Base-by-base conservation (phyloP, 768 basidiomycete genomes). In the Kwoniella heveanensis region DNA sequence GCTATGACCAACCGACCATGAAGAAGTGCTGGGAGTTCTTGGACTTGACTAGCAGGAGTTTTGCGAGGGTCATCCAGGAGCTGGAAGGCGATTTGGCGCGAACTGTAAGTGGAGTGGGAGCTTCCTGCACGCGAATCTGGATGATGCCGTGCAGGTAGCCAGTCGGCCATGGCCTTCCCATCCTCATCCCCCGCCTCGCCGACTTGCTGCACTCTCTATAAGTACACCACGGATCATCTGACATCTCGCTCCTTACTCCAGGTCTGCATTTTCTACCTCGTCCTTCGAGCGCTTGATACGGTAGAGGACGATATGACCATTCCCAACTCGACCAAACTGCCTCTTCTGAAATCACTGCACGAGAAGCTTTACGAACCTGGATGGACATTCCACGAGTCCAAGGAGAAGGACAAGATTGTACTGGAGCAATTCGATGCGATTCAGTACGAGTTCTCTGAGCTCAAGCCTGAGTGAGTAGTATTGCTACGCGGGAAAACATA, bases 281-380 rank as follows among this genome's bases (percentile, higher is more conserved):
- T 94, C 5, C 85, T 99, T 6, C 87, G 95, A 22, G 96, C 87
- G 5, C 83, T 97, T n/a, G 95, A 99, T 79, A 99, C 95, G 3
- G 86, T 99, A 67, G 95, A 98, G 80, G 95, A 99, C 80, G 95
- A 99, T 82, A 97, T 97, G 93, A 90, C 92, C 0, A 86, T 99
- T 60, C 85, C 90, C 0, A 91, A 92, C 79, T 82, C 86, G 19
- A 79, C 88, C 71, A 99, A 99, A 78, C 90, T 92, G 57, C 88
- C 91, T 2, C 73, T 97, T 27, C 84, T 99, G 32, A 87, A 91
- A 10, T 81, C 86, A 0, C 93, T 97, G 81, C 88, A 94, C 82
- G 79, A 86, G 72, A 86, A 88, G 70, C 88, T 90, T 4, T 82
- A 89, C 24, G 86, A 87, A 2, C 87, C 90, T 0, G 93, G 92